Base-by-base conservation (phyloP, 768 basidiomycete species). In the Leccinum truebloodii region DNA sequence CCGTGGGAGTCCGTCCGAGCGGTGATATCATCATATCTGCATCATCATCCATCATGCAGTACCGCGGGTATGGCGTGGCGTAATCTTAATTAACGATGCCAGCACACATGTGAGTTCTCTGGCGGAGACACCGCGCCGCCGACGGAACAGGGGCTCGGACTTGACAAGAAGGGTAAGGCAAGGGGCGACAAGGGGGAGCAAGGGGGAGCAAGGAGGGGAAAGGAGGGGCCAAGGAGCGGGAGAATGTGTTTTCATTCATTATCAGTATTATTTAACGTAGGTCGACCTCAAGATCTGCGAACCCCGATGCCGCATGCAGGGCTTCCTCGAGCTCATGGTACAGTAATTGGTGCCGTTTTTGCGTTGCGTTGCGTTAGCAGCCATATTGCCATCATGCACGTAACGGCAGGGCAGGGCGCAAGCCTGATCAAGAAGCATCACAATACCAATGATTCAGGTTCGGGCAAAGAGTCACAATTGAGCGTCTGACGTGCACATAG, bases 261-360 rank as follows among this genome's bases (percentile, higher is more conserved):
- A 24, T 34, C 52, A 1, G 49, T 46, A 46, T 46, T 20, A 46
- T 46, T 46, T 46, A 46, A 46, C 44, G 44, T 46, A 46, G 44
- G 44, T 46, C 20, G 41, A 30, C 44, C 7, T 44, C 44, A 30
- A 44, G 58, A 46, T 55, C 54, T 55, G 12, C 28, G 32, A 13
- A 20, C 54, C 54, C 52, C 56, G 60, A 56, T 53, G 44, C 41
- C 41, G 18, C 44, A 20, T 46, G 44, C 16, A 10, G n/a, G 20
- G 41, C 60, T 63, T 57, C 62, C 52, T 63, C 62, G 61, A 46
- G 44, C 44, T 52, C 44, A 52, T 61, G 59, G 53, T 61, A 44
- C 8, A 37, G 35, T 37, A 37, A 35, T 46, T 20, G 2, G 44
- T 20, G 20, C 44, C 44, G 20, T 46, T 20, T 46, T 46, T 13